phyloP scores from a whole-genome alignment of 257 asterid species.

The Lavandula angustifolia region DNA sequence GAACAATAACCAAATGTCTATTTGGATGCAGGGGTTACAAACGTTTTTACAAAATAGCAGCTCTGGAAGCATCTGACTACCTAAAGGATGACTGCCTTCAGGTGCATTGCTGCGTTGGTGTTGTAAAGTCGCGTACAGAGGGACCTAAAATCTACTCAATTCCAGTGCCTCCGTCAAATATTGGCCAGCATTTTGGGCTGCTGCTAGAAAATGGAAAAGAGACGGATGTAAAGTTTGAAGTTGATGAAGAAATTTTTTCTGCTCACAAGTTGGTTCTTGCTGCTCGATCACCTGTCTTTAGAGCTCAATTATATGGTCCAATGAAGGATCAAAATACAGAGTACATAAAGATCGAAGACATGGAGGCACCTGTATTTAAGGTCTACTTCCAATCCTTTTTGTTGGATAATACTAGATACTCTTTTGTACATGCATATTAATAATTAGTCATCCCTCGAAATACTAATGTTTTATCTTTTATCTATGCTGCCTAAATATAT shows the following conservation, averaged over 20 bases:
- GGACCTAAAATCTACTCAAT: constrained; percentile 82
- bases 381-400: constrained; percentile 36
- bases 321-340: constrained; percentile 83
- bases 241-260: constrained; percentile 67
- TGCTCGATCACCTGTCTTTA: constrained; percentile 93
- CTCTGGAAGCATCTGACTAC: constrained; percentile 80
- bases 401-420: background rate
- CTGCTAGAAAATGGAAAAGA: constrained; percentile 77
- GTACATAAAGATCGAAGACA: constrained; percentile 69
- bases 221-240: constrained; percentile 66
- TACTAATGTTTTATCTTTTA: background rate
- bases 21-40: constrained; percentile 84
- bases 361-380: constrained; percentile 91
- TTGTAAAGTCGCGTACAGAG: constrained; percentile 78
- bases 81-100: constrained; percentile 86
- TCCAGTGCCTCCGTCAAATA: constrained; percentile 74
- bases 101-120: constrained; percentile 92
- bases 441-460: background rate
- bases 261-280: constrained; percentile 96
- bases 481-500: background rate
- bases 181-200: constrained; percentile 85
- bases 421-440: constrained; percentile 6
- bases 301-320: constrained; percentile 94
- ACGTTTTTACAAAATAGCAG: constrained; percentile 69
- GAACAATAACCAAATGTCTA: background rate